Evolutionary conservation across 768 basidiomycete species (phyloP), one percentile per base, ranked within the genome.

Genomic region (Lentinula aciculospora): DNA sequence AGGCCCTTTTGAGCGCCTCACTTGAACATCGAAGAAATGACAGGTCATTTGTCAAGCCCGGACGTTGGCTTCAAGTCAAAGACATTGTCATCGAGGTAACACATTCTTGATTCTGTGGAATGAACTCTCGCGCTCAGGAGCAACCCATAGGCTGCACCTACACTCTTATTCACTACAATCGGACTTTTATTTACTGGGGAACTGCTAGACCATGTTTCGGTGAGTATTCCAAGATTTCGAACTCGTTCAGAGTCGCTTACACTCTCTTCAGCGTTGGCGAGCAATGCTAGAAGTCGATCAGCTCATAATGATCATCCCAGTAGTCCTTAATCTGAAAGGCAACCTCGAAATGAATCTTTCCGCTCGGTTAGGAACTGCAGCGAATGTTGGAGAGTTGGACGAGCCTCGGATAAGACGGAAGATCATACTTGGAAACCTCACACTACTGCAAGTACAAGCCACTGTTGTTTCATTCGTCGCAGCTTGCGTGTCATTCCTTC

Each of bases 291-390:
- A 89, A 40, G 85, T 98, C 48, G 89, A 98, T 76, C 94, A 98
- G 68, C 85, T 98, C 56, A 94, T 98, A 64, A 93, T 98, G 79
- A 92, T 98, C 54, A 86, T 98, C 3, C 95, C 96, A 10, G 94
- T 95, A 60, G 76, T 98, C 19, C 81, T 93, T 62, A 98, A 98
- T 64, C 82, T 99, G 57, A 98, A 97, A 66, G 97, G 96, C n/a
- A 93, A 99, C 66, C 81, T 98, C 36, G 97, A 98, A 71, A 98
- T 98, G 96, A 98, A 97, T 62, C 85, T 99, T 6, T 95, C 94
- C 3, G 94, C 97, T 0, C 83, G 96, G 13, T 79, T 99, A n/a
- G 89, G 91, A 1, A 99, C 97, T 0, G 89, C 94, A 1, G 90
- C 95, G 4, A 97, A 98, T 63, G 86, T 95, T 51, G 96, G 96